A percentile compares a stretch with the other conserved stretches of the same genome.
phyloP scores from a whole-genome alignment of 2,329 filamentous ascomycete genomes.

The Trichoderma sp. region DNA sequence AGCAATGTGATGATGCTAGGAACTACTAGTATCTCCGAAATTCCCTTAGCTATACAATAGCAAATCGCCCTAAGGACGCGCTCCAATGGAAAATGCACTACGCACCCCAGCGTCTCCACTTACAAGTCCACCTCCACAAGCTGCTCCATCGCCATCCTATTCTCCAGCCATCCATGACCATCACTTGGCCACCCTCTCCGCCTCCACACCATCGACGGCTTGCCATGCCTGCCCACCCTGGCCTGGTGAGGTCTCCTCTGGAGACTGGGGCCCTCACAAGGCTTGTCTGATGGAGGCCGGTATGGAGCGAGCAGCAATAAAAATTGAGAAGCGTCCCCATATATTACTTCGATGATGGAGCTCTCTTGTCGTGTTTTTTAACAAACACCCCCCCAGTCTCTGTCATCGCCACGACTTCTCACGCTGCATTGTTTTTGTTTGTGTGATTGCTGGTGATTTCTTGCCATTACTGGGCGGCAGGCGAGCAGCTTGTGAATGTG shows the following conservation, averaged over 20 bases:
- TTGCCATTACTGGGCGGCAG: conserved; percentile 4
- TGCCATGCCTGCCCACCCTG: conserved; percentile 27
- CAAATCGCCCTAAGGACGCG: conserved; percentile 23
- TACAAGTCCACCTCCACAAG: conserved; percentile 28
- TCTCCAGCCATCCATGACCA: conserved; percentile 27
- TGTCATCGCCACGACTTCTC: conserved; percentile 12
- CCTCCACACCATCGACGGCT: conserved; percentile 29
- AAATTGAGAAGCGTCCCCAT: conserved; percentile 24
- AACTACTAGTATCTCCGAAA: conserved; percentile 27
- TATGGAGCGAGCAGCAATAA: conserved; percentile 21
- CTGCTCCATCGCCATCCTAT: conserved; percentile 19
- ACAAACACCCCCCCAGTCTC: conserved; percentile 25
- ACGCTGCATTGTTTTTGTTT: conserved; percentile 7
- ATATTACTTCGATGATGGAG: conserved; percentile 24
- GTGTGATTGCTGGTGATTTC: conserved; percentile 9
- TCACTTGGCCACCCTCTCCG: conserved; percentile 26
- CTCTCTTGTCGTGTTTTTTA: conserved; percentile 22
- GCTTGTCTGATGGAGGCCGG: conserved; percentile 24
- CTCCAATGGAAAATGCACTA: conserved; percentile 28
- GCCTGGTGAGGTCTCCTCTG: conserved; percentile 23
- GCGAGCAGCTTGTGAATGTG: conserved; percentile 24
- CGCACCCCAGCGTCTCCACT: conserved; percentile 29
- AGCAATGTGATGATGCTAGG: conserved; percentile 7
- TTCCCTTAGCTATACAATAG: conserved; percentile 19
- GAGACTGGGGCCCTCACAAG: conserved; percentile 23